These are phyloP conservation scores for Monosporozyma yasuniensis DNA, from an alignment of 805 yeast species.

Conservation along the genomic window DNA sequence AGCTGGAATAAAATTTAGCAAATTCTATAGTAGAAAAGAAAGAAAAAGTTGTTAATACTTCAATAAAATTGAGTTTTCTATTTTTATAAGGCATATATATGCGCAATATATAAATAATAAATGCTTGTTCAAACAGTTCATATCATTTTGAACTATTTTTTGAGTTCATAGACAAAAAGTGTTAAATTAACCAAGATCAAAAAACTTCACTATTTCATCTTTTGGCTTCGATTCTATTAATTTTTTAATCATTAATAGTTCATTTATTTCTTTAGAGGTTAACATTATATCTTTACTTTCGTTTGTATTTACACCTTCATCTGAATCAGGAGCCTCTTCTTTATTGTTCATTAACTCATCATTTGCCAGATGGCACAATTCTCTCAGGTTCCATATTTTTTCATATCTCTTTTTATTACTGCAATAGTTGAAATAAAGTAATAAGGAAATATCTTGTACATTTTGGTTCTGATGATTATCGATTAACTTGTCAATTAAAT, in stretches of 20 bases:
- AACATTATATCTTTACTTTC: background rate
- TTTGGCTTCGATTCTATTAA: slow-evolving; percentile 63
- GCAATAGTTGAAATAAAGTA: slow-evolving; percentile 32
- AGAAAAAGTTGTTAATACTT: background rate
- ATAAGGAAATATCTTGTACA: slow-evolving; percentile 16
- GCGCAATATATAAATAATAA: background rate
- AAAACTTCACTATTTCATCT: slow-evolving; percentile 52
- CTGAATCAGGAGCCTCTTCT: background rate
- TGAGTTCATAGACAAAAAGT: background rate
- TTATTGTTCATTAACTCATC: slow-evolving; percentile 14
- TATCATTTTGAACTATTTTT: background rate
- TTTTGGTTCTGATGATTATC: slow-evolving; percentile 1
- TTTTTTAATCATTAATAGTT: slow-evolving; percentile 46
- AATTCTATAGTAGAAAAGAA: background rate
- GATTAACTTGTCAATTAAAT: slow-evolving; percentile 27
- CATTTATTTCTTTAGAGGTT: slow-evolving; percentile 36
- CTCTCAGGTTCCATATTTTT: slow-evolving; percentile 38
- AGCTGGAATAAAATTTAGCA: background rate
- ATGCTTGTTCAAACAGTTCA: background rate
- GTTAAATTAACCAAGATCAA: slow-evolving; percentile 26
- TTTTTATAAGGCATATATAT: background rate
- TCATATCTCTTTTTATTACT: slow-evolving; percentile 19
- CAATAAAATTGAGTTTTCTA: background rate
- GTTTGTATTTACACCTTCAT: background rate
- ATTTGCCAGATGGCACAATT: slow-evolving; percentile 37